These are phyloP conservation scores for Phyllosticta citrichinensis DNA, from an alignment of 2,329 filamentous ascomycete genomes.

Conservation along the genomic window DNA sequence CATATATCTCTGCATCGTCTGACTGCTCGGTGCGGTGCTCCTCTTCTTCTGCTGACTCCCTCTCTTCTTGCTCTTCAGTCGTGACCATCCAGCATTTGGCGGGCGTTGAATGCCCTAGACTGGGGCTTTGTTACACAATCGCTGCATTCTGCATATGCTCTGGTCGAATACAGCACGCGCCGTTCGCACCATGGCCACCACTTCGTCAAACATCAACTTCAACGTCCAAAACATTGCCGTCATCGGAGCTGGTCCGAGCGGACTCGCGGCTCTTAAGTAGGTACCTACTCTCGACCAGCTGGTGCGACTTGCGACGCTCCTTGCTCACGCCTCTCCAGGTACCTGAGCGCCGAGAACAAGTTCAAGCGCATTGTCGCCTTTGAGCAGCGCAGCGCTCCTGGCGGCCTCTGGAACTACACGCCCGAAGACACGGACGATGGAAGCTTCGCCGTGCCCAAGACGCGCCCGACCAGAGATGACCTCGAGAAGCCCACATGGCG, in stretches of 20 bases:
- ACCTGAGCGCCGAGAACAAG: slow-evolving; percentile 59
- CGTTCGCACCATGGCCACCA: background rate
- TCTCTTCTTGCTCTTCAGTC: background rate
- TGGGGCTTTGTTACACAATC: background rate
- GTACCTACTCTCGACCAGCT: background rate
- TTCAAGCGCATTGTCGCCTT: slow-evolving; percentile 67
- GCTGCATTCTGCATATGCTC: background rate
- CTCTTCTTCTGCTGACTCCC: background rate
- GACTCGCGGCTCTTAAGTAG: slow-evolving; percentile 64
- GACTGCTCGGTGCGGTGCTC: background rate
- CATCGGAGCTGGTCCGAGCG: slow-evolving; percentile 73
- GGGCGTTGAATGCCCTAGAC: background rate
- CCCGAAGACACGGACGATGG: slow-evolving; percentile 37
- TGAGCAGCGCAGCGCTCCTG: slow-evolving; percentile 67
- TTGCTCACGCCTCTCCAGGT: slow-evolving; percentile 33
- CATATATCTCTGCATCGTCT: background rate
- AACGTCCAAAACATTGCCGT: slow-evolving; percentile 57
- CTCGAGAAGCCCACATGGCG: slow-evolving; percentile 53
- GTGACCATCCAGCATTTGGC: background rate
- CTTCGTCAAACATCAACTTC: slow-evolving; percentile 12
- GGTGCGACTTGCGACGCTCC: background rate
- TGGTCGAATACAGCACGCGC: background rate
- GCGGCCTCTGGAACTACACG: slow-evolving; percentile 81
- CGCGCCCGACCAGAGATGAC: slow-evolving; percentile 36
- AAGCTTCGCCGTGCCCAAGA: slow-evolving; percentile 52